A percentile compares a stretch with the other conserved stretches of the same genome.
phyloP scores from a whole-genome alignment of 768 basidiomycete species.

The button mushroom (Agaricus bisporus) region DNA sequence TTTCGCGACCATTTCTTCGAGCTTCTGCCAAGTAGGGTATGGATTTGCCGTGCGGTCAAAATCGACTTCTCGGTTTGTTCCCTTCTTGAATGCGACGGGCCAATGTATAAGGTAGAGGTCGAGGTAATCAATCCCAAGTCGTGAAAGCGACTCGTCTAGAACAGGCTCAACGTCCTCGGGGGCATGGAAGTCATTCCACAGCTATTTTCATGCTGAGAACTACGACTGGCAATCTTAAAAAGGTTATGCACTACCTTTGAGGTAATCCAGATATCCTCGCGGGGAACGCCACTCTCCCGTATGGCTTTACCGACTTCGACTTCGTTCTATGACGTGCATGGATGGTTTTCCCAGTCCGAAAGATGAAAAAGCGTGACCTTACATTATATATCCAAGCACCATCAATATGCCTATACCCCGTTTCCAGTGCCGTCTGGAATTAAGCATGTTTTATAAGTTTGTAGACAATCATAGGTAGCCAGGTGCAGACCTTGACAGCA shows the following conservation, averaged over 20 bases:
- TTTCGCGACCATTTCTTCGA: constrained; percentile 71
- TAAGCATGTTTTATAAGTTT: not conserved
- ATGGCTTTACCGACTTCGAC: constrained; percentile 62
- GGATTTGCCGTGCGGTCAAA: constrained; percentile 62
- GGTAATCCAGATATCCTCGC: constrained; percentile 65
- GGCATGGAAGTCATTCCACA: constrained; percentile 75
- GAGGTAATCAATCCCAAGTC: constrained; percentile 63
- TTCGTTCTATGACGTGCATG: constrained; percentile 45
- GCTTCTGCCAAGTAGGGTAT: constrained; percentile 75
- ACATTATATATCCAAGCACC: constrained; percentile 68
- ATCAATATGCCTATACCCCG: constrained; percentile 70
- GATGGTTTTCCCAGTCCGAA: not conserved
- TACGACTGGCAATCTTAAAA: not conserved
- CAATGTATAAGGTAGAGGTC: constrained; percentile 83
- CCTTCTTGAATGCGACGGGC: constrained; percentile 48
- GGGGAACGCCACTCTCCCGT: constrained; percentile 49
- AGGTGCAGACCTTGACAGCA: constrained; percentile 49
- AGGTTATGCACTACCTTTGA: constrained; percentile 34
- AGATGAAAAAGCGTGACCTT: constrained; percentile 14
- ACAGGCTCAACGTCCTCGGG: constrained; percentile 66
- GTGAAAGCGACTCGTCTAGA: constrained; percentile 58
- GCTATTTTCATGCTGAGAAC: constrained; percentile 24
- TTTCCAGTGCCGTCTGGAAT: constrained; percentile 44
- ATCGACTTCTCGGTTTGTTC: constrained; percentile 34
- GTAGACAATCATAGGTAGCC: not conserved